Evolutionary conservation across 78 protist species (phyloP).

Genomic region (Ministeria vibrans): DNA sequence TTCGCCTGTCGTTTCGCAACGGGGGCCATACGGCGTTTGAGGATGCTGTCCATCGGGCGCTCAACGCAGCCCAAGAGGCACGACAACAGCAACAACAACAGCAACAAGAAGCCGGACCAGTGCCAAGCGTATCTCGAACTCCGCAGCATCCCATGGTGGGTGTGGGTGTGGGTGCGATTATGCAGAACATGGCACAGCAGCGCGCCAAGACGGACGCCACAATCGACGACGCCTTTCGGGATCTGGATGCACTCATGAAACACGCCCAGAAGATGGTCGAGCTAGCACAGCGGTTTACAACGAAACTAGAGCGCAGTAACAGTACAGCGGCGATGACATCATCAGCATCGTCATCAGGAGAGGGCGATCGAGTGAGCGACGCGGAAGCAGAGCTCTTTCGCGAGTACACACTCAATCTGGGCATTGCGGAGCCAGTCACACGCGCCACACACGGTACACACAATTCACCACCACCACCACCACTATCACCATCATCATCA

Average conservation of each 20-base stretch:
- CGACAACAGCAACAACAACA: neutral
- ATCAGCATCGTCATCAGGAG: too few species aligned
- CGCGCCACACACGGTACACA: neutral
- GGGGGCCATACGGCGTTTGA: neutral
- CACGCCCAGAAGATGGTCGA: slow-evolving; percentile 8
- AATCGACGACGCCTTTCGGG: slow-evolving; percentile 3
- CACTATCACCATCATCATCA: neutral
- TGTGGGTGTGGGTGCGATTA: neutral
- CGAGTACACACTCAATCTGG: neutral
- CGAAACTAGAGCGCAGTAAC: neutral
- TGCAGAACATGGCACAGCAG: neutral
- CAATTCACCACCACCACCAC: too few species aligned
- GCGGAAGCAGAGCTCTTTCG: neutral
- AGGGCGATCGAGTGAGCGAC: neutral
- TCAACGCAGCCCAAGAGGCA: neutral
- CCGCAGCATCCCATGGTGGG: neutral
- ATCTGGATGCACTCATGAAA: slow-evolving; percentile 19
- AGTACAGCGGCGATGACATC: too few species aligned
- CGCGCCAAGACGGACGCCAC: neutral
- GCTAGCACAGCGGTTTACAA: slow-evolving; percentile 16
- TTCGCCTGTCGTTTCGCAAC: neutral
- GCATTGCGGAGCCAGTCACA: slow-evolving; percentile 43
- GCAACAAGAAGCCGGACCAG: neutral
- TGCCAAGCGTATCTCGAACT: neutral
- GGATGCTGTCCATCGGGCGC: neutral